Conservation (phyloP, 805 yeast species). For the Tetrapisispora fleetii region DNA sequence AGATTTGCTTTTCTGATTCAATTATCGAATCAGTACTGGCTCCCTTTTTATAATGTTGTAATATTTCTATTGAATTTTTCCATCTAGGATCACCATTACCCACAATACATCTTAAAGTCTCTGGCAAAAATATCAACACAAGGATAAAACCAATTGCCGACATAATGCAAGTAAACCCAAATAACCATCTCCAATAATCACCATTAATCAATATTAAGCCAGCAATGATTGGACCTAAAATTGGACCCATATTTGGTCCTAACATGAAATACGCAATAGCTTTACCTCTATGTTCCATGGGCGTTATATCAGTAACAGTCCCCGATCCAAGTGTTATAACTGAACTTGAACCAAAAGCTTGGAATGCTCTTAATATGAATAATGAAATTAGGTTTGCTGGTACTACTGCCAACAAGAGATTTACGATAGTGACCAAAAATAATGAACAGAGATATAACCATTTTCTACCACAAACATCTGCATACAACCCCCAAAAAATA, state of each 20-base stretch:
- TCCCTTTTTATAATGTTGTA: neutral
- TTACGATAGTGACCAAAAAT: conserved; percentile 46
- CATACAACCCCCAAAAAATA: conserved; percentile 44
- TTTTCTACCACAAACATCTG: conserved; percentile 54
- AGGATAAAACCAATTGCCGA: conserved; percentile 45
- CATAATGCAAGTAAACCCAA: conserved; percentile 65
- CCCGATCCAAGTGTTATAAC: conserved; percentile 92
- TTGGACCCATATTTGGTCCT: conserved; percentile 83
- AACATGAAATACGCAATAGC: conserved; percentile 80
- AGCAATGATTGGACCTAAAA: conserved; percentile 74
- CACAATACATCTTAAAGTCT: conserved; percentile 60
- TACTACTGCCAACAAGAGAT: conserved; percentile 52
- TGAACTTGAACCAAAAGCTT: conserved; percentile 77
- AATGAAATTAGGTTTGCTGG: conserved; percentile 62
- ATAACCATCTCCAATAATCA: conserved; percentile 77
- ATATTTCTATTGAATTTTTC: conserved; percentile 6
- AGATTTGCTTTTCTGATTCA: neutral
- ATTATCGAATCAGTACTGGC: neutral
- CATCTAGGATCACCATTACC: conserved; percentile 38
- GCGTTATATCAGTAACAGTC: conserved; percentile 67
- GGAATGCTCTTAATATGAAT: conserved; percentile 55
- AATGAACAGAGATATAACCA: conserved; percentile 53
- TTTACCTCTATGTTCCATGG: conserved; percentile 58
- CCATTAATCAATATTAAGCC: conserved; percentile 64
- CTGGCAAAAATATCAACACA: conserved; percentile 59